These are phyloP conservation scores for Graphium sp. DNA, from an alignment of 2,329 filamentous ascomycete species.

Conservation along the genomic window DNA sequence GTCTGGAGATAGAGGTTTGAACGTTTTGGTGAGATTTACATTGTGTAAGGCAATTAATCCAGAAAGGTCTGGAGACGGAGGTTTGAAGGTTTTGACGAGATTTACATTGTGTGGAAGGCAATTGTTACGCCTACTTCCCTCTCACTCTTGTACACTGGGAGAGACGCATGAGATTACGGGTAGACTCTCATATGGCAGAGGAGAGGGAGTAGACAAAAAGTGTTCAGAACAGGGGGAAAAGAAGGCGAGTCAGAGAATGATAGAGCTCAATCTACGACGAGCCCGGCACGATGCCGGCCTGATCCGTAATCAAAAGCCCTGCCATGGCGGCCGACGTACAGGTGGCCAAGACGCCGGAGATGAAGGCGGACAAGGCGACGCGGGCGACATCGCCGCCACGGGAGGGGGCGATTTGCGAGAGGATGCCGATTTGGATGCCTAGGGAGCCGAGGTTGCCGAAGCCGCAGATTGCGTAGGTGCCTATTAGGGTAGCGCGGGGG, in stretches of 20 bases:
- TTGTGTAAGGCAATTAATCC: too few relatives aligned
- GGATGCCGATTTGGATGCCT: slow-evolving; percentile 78
- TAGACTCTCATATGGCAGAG: too few relatives aligned
- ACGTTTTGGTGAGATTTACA: too few relatives aligned
- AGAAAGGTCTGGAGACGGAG: too few relatives aligned
- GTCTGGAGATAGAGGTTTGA: too few relatives aligned
- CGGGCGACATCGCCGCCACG: slow-evolving; percentile 59
- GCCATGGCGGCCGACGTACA: slow-evolving; percentile 65
- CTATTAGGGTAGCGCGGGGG: slow-evolving; percentile 60
- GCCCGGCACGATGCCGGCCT: slow-evolving; percentile 7
- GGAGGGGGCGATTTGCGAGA: slow-evolving; percentile 62
- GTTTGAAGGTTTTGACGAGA: too few relatives aligned
- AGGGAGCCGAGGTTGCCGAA: slow-evolving; percentile 80
- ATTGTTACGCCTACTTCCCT: background rate
- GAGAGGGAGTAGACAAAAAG: too few relatives aligned
- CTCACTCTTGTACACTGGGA: too few relatives aligned
- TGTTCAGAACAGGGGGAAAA: too few relatives aligned
- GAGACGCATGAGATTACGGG: too few relatives aligned
- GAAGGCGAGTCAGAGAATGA: too few relatives aligned
- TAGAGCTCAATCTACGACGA: background rate
- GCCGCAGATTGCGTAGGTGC: slow-evolving; percentile 69
- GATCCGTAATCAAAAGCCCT: slow-evolving; percentile 51
- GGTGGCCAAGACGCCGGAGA: slow-evolving; percentile 65
- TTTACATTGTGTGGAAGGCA: too few relatives aligned
- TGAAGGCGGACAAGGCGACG: slow-evolving; percentile 59